Percentiles rank a stretch among this genome's conserved stretches.
Conservation (phyloP, 306 rosid genomes). For the Rosa multiflora region DNA sequence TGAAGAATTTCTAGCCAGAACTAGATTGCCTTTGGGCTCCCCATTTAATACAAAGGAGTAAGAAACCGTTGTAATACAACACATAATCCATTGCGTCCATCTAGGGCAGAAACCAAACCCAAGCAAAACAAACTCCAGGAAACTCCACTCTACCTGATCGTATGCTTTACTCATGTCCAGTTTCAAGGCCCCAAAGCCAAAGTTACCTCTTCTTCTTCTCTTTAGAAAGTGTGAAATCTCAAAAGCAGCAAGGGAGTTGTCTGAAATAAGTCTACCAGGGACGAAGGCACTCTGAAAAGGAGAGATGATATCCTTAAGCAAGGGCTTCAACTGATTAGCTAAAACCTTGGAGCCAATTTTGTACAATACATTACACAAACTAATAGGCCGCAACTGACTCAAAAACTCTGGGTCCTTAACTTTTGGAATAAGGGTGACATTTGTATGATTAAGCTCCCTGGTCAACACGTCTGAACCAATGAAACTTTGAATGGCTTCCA, state of each 20-base stretch:
- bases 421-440: not conserved
- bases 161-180: not conserved
- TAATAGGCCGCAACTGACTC: not conserved
- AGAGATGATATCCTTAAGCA: not conserved
- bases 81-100: no score
- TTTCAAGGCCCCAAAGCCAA: not conserved
- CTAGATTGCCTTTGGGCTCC: no score
- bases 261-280: not conserved
- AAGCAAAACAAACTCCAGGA: not conserved
- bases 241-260: not conserved
- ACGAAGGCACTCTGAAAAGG: not conserved
- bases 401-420: not conserved
- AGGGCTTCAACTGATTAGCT: not conserved
- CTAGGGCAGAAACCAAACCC: no score
- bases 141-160: not conserved
- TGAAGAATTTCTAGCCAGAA: no score
- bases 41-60: no score
- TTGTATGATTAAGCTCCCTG: no score
- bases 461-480: no score
- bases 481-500: no score
- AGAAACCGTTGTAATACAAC: no score
- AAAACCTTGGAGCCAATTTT: not conserved
- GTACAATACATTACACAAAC: not conserved
- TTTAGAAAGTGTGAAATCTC: not conserved
- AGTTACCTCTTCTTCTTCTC: not conserved